Conservation (phyloP, 371 early-diverging fungal species). For the Circinella umbellata region DNA sequence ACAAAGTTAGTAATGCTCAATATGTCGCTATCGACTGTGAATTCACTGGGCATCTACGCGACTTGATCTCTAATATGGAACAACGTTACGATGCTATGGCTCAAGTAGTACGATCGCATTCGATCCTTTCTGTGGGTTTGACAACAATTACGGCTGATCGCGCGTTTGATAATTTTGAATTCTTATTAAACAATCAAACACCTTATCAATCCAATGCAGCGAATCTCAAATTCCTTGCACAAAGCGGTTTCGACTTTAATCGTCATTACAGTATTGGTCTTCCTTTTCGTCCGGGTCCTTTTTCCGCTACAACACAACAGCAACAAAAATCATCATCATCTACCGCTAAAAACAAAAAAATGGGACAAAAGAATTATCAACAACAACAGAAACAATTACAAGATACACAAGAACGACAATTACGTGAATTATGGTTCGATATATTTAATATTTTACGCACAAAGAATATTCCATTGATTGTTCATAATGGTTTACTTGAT, state of each 20-base stretch:
- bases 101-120: conserved; percentile 67
- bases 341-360: neutral
- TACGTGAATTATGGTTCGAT: conserved; percentile 37
- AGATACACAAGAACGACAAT: neutral
- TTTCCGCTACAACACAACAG: conserved; percentile 5
- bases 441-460: conserved; percentile 31
- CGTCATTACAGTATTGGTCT: conserved; percentile 76
- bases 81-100: conserved; percentile 77
- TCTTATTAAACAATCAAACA: conserved; percentile 30
- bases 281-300: conserved; percentile 64
- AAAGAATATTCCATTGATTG: conserved; percentile 65
- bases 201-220: conserved; percentile 61
- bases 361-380: neutral
- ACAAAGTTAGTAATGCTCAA: conserved; percentile 42
- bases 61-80: conserved; percentile 56
- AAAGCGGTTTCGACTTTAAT: conserved; percentile 86
- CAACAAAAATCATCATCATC: neutral
- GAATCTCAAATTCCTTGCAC: conserved; percentile 78
- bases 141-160: conserved; percentile 33
- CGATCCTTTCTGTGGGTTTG: conserved; percentile 84
- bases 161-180: conserved; percentile 31
- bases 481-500: conserved; percentile 94
- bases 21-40: conserved; percentile 89
- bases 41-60: conserved; percentile 80
- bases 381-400: neutral